phyloP scores from a whole-genome alignment of 2,329 filamentous ascomycete species.

The Pestalotiopsis sp. region DNA sequence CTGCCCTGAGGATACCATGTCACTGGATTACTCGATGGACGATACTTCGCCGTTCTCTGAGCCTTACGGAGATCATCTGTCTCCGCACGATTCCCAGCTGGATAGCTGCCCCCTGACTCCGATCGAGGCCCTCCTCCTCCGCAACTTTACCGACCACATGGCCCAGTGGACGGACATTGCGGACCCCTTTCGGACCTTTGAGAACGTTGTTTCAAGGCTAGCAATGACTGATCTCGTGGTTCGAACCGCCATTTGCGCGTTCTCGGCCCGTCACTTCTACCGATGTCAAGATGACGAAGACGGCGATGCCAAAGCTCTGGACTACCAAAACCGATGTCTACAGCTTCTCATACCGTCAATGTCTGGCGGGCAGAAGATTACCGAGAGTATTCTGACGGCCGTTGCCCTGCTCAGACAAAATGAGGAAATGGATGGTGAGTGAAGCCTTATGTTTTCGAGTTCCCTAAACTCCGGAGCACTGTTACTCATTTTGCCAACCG shows the following conservation, averaged over 20 bases:
- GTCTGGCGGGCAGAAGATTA: conserved; percentile 2
- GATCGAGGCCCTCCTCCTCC: not conserved
- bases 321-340: conserved; percentile 4
- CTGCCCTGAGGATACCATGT: not conserved
- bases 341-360: conserved; percentile 6
- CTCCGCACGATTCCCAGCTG: not conserved
- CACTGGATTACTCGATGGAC: not conserved
- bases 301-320: not conserved
- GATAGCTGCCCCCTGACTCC: not conserved
- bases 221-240: not conserved
- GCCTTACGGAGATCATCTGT: not conserved
- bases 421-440: conserved; percentile 9
- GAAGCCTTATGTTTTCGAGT: not conserved
- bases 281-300: not conserved
- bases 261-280: conserved; percentile 6
- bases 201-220: not conserved
- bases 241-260: conserved; percentile 2
- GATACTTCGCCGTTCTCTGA: conserved; percentile 1
- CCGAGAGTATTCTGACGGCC: not conserved
- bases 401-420: conserved; percentile 6
- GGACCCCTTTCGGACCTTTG: conserved; percentile 2
- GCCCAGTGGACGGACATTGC: conserved; percentile 6
- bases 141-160: conserved; percentile 5
- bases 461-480: not conserved
- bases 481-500: not conserved